Conservation (phyloP, 2,329 filamentous ascomycete species). For the Epichloe gansuensis region DNA sequence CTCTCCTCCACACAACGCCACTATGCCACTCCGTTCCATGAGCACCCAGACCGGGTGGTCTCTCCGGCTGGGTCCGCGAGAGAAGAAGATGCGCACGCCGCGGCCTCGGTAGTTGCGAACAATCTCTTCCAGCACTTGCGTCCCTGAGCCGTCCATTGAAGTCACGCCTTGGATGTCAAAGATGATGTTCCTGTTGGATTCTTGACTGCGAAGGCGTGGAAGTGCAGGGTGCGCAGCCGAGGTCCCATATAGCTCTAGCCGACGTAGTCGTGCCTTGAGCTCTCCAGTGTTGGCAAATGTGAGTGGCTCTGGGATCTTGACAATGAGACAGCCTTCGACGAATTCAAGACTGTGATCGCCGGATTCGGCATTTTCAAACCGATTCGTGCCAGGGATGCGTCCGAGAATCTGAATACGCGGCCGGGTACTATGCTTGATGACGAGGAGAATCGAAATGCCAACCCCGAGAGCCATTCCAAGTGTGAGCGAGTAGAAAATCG, state of each 20-base stretch:
- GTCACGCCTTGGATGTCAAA: slow-evolving; percentile 98
- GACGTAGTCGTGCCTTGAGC: slow-evolving; percentile 66
- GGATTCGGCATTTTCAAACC: slow-evolving; percentile 74
- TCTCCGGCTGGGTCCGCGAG: slow-evolving; percentile 35
- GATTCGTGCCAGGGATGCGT: slow-evolving; percentile 68
- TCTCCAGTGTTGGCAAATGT: slow-evolving; percentile 96
- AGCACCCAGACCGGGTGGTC: slow-evolving; percentile 51
- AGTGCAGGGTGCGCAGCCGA: slow-evolving; percentile 73
- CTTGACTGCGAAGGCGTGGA: slow-evolving; percentile 61
- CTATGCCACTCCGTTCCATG: slow-evolving; percentile 70
- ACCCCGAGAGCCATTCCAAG: slow-evolving; percentile 91
- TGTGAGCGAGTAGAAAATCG: slow-evolving; percentile 89
- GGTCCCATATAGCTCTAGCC: slow-evolving; percentile 86
- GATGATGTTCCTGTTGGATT: slow-evolving; percentile 82
- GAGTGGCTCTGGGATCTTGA: slow-evolving; percentile 93
- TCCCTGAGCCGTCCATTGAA: slow-evolving; percentile 81
- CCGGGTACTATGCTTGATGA: slow-evolving; percentile 81
- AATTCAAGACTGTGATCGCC: slow-evolving; percentile 68
- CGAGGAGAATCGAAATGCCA: slow-evolving; percentile 74
- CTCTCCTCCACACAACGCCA: slow-evolving; percentile 67
- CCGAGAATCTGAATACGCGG: slow-evolving; percentile 94
- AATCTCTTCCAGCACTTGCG: slow-evolving; percentile 84
- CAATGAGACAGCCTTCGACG: slow-evolving; percentile 82
- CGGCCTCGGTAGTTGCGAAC: slow-evolving; percentile 66
- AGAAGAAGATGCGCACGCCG: slow-evolving; percentile 67